Evolutionary conservation across 768 basidiomycete genomes (phyloP).

Genomic region (Pleurotus platypus): DNA sequence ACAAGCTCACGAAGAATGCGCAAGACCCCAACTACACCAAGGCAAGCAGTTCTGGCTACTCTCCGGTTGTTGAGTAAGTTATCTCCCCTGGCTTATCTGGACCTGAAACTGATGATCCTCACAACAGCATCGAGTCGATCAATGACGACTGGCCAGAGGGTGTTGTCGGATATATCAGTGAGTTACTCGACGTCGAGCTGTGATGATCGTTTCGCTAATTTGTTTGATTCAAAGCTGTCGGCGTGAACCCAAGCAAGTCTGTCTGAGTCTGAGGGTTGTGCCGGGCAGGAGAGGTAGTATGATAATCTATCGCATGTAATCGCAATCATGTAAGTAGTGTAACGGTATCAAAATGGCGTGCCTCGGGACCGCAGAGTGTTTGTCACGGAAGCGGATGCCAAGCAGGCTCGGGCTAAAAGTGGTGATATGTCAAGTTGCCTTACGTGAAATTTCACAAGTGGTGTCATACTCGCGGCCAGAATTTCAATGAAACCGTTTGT

Average conservation of each 20-base stretch:
- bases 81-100: not conserved
- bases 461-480: slow-evolving; percentile 26
- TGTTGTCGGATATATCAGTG: slow-evolving; percentile 23
- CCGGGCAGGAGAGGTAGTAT: not conserved
- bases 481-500: slow-evolving; percentile 10
- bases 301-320: slow-evolving; percentile 2
- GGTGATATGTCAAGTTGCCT: slow-evolving; percentile 12
- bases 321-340: not conserved
- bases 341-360: too few species aligned
- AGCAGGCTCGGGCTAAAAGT: not conserved
- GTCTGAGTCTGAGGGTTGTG: not conserved
- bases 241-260: slow-evolving; percentile 19
- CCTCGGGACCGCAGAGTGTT: not conserved
- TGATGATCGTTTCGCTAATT: not conserved
- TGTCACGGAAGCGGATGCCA: not conserved
- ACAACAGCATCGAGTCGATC: slow-evolving; percentile 19
- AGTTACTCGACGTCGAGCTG: not conserved
- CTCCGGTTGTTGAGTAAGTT: slow-evolving; percentile 24
- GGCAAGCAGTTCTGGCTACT: slow-evolving; percentile 21
- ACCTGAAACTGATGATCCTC: not conserved
- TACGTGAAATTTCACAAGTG: slow-evolving; percentile 35
- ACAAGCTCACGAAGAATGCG: slow-evolving; percentile 23
- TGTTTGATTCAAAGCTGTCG: slow-evolving; percentile 17
- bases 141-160: slow-evolving; percentile 28
- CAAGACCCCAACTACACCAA: slow-evolving; percentile 24